Conservation (phyloP, 306 rosid genomes). For the Trifolium pratense region DNA sequence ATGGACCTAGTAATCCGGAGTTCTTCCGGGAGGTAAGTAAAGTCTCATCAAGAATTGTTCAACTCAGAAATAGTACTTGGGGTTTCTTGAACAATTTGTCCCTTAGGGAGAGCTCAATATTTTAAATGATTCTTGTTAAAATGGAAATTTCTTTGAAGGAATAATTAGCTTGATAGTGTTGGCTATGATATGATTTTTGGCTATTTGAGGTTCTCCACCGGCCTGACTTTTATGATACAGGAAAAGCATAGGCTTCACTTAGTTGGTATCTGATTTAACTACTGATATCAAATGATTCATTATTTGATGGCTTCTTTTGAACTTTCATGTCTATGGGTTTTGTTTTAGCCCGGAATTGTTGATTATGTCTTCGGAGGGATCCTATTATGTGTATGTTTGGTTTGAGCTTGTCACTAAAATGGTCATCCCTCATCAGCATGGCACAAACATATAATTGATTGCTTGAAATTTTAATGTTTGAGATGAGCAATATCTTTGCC, state of each 20-base stretch:
- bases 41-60: too few species aligned
- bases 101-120: too few species aligned
- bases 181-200: slow-evolving; percentile 11
- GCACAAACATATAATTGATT: not conserved
- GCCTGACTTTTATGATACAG: slow-evolving; percentile 6
- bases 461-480: slow-evolving; percentile 8
- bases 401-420: slow-evolving; percentile 29
- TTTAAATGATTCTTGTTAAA: not conserved
- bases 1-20: too few species aligned
- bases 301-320: not conserved
- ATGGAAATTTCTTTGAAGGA: not conserved
- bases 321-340: not conserved
- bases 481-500: not conserved
- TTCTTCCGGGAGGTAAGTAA: too few species aligned
- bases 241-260: slow-evolving; percentile 3
- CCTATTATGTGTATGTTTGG: not conserved
- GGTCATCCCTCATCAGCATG: slow-evolving; percentile 4
- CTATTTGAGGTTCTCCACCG: slow-evolving; percentile 24
- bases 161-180: not conserved
- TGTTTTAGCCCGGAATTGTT: slow-evolving; percentile 12
- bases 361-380: not conserved
- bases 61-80: too few species aligned
- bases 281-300: not conserved
- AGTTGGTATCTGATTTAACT: slow-evolving; percentile 12
- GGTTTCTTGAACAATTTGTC: too few species aligned